Percentiles rank a stretch among this genome's conserved stretches.
These are phyloP conservation scores for Colletotrichum graminicola DNA, from an alignment of 2,329 filamentous ascomycete genomes.

Conservation along the genomic window DNA sequence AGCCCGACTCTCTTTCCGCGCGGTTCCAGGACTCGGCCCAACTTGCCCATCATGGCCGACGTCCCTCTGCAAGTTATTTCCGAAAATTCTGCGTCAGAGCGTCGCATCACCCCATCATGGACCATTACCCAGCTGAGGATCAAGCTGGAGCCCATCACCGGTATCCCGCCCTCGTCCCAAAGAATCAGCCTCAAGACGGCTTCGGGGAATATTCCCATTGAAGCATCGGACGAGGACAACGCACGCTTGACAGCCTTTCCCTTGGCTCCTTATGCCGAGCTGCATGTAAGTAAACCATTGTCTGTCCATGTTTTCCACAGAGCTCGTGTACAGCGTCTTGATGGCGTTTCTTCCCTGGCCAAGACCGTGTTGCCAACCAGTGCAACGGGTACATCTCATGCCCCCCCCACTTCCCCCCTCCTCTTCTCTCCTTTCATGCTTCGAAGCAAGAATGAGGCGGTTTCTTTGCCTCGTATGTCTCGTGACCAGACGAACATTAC, in stretches of 20 bases:
- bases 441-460: not conserved
- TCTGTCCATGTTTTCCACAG: not conserved
- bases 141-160: conserved; percentile 93
- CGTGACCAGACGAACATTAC: not conserved
- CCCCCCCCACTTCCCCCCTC: not conserved
- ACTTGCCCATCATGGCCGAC: conserved; percentile 70
- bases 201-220: conserved; percentile 73
- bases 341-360: not conserved
- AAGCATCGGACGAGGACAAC: conserved; percentile 79
- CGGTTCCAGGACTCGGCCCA: conserved; percentile 23
- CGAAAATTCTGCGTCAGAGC: conserved; percentile 84
- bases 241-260: conserved; percentile 74
- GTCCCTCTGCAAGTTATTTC: conserved; percentile 81
- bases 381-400: conserved; percentile 20
- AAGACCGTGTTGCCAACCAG: not conserved
- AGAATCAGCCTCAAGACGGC: conserved; percentile 77
- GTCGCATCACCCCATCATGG: conserved; percentile 93
- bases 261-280: conserved; percentile 80
- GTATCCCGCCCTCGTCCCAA: conserved; percentile 85
- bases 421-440: not conserved
- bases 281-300: conserved; percentile 73
- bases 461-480: not conserved
- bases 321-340: not conserved
- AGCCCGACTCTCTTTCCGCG: conserved; percentile 9
- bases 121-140: conserved; percentile 84